Conservation (phyloP, 768 basidiomycete species). For the Russula sp. region DNA sequence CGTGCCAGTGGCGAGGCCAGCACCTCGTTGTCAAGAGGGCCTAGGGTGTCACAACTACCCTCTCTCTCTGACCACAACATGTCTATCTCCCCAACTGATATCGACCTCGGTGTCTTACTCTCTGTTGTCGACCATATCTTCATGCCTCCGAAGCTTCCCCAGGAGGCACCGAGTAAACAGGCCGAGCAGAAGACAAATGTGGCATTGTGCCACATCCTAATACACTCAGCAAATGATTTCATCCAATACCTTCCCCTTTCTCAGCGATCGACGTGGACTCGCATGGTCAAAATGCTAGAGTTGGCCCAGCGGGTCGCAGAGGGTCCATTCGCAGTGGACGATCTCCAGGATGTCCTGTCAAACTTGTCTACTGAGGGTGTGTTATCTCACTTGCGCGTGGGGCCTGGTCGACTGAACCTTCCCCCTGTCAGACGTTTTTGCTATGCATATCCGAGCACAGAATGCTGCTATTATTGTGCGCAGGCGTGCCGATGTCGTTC, state of each 20-base stretch:
- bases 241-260: background rate
- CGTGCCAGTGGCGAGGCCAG: no score
- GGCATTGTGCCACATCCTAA: constrained; percentile 4
- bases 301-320: background rate
- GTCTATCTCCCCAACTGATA: background rate
- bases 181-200: background rate
- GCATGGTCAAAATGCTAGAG: constrained; percentile 5
- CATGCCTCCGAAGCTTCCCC: constrained; percentile 14
- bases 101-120: no score
- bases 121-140: constrained; percentile 9
- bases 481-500: background rate
- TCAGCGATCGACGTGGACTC: background rate
- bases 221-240: background rate
- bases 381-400: background rate
- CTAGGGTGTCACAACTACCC: no score
- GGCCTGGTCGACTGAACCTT: background rate
- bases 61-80: no score
- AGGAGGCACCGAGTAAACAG: background rate
- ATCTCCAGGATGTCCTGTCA: background rate
- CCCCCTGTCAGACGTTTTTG: constrained; percentile 1
- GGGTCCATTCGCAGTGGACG: background rate
- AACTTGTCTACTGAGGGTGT: background rate
- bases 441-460: constrained; percentile 10
- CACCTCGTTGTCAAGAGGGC: no score
- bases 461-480: constrained; percentile 9